Percentiles rank a stretch among this genome's conserved stretches.
Conservation (phyloP, 495 filamentous ascomycete genomes). For the Aspergillus homomorphus region DNA sequence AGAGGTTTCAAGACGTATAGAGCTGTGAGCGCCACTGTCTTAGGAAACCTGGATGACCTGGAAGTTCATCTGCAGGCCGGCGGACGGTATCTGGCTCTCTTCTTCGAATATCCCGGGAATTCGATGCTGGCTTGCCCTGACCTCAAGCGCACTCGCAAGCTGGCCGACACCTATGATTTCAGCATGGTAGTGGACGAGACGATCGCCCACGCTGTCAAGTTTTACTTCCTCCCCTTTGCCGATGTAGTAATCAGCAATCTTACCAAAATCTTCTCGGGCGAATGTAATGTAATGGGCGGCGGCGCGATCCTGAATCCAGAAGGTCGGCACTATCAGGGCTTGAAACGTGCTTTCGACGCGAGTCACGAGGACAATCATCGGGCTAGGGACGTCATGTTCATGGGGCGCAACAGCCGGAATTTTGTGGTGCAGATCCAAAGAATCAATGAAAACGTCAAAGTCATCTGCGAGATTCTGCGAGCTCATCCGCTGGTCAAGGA, state of each 20-base stretch:
- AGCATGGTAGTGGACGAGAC: constrained; percentile 7
- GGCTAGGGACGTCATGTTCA: neutral
- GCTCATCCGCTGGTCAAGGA: neutral
- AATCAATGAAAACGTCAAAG: neutral
- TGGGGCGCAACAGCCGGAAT: neutral
- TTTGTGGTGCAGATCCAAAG: neutral
- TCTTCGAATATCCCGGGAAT: constrained; percentile 2
- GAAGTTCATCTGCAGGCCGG: neutral
- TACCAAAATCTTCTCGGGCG: constrained; percentile 7
- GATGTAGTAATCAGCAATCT: neutral
- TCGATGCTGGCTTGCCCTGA: neutral
- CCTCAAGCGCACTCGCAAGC: neutral
- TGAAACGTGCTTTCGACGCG: neutral
- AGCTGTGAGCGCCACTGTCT: too few species aligned
- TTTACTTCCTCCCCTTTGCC: neutral
- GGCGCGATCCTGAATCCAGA: neutral
- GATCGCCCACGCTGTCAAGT: neutral
- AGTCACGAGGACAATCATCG: neutral
- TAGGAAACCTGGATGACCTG: constrained; percentile 1
- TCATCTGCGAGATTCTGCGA: neutral
- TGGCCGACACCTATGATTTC: constrained; percentile 6
- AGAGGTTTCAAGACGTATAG: too few species aligned
- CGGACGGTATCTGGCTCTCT: neutral
- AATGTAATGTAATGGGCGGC: constrained; percentile 5
- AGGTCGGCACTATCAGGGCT: neutral